Conservation (phyloP, 768 basidiomycete genomes). For the Termitomyces sp. region DNA sequence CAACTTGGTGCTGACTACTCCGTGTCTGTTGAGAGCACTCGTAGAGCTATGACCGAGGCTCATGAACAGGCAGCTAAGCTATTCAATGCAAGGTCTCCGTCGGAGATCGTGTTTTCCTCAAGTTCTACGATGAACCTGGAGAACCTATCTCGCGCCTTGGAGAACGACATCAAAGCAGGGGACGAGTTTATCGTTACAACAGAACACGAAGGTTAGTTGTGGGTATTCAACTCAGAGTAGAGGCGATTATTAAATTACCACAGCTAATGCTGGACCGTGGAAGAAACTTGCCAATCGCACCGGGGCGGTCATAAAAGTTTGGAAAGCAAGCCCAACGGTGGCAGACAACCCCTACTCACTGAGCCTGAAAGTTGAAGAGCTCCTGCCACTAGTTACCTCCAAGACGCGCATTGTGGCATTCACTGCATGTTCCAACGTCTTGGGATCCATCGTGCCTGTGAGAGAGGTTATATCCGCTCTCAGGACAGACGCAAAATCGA, state of each 20-base stretch:
- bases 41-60: slow-evolving; percentile 43
- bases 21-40: slow-evolving; percentile 46
- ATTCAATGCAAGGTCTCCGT: slow-evolving; percentile 56
- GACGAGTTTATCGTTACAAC: slow-evolving; percentile 78
- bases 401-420: slow-evolving; percentile 73
- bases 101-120: slow-evolving; percentile 63
- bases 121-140: slow-evolving; percentile 67
- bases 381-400: slow-evolving; percentile 55
- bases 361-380: slow-evolving; percentile 43
- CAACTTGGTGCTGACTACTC: slow-evolving; percentile 72
- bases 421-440: slow-evolving; percentile 70
- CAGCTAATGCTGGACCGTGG: slow-evolving; percentile 76
- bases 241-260: not conserved
- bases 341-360: slow-evolving; percentile 66
- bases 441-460: slow-evolving; percentile 62
- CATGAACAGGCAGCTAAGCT: slow-evolving; percentile 48
- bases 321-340: slow-evolving; percentile 45
- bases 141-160: slow-evolving; percentile 62
- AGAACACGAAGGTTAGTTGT: slow-evolving; percentile 67
- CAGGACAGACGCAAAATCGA: slow-evolving; percentile 42
- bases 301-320: slow-evolving; percentile 52
- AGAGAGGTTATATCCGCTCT: slow-evolving; percentile 49
- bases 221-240: not conserved
- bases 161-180: slow-evolving; percentile 44
- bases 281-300: slow-evolving; percentile 62